Percentiles rank a stretch among this genome's conserved stretches.
Conservation (phyloP, 495 filamentous ascomycete species). For the Corynascus novoguineensis region DNA sequence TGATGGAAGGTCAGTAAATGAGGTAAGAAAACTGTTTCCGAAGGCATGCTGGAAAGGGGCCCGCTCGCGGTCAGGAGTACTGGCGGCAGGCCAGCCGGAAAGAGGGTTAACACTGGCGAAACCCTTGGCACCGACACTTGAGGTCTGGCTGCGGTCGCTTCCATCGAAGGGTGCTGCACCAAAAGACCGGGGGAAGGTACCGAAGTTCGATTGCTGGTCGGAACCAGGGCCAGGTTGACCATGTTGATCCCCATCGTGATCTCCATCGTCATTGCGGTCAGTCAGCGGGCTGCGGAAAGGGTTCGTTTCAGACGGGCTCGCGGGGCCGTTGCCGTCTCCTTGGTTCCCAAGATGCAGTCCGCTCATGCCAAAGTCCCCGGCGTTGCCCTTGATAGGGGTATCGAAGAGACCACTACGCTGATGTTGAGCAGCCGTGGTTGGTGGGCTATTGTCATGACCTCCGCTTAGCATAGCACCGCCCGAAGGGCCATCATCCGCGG, state of each 20-base stretch:
- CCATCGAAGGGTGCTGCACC: slow-evolving; percentile 54
- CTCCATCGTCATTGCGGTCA: slow-evolving; percentile 61
- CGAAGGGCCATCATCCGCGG: slow-evolving; percentile 55
- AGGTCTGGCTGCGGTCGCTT: slow-evolving; percentile 81
- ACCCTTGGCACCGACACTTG: slow-evolving; percentile 70
- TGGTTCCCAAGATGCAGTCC: slow-evolving; percentile 60
- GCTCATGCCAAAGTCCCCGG: slow-evolving; percentile 73
- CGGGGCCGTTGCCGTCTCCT: slow-evolving; percentile 46
- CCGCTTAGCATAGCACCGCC: slow-evolving; percentile 79
- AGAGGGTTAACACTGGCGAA: slow-evolving; percentile 63
- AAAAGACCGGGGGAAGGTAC: slow-evolving; percentile 45
- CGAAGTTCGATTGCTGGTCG: slow-evolving; percentile 42
- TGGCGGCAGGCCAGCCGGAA: slow-evolving; percentile 61
- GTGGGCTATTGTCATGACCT: slow-evolving; percentile 65
- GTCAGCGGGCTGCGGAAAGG: slow-evolving; percentile 83
- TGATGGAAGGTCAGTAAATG: slow-evolving; percentile 67
- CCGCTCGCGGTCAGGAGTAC: slow-evolving; percentile 75
- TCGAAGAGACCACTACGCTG: slow-evolving; percentile 43
- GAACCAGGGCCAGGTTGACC: slow-evolving; percentile 33
- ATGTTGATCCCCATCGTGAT: slow-evolving; percentile 53
- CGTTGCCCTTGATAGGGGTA: slow-evolving; percentile 54
- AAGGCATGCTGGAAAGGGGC: slow-evolving; percentile 57
- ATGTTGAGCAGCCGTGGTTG: slow-evolving; percentile 36
- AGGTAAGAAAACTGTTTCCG: slow-evolving; percentile 65
- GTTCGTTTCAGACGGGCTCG: slow-evolving; percentile 94